These are phyloP conservation scores for Fraxinus latifolia DNA, from an alignment of 305 asterid genomes.

Conservation along the genomic window DNA sequence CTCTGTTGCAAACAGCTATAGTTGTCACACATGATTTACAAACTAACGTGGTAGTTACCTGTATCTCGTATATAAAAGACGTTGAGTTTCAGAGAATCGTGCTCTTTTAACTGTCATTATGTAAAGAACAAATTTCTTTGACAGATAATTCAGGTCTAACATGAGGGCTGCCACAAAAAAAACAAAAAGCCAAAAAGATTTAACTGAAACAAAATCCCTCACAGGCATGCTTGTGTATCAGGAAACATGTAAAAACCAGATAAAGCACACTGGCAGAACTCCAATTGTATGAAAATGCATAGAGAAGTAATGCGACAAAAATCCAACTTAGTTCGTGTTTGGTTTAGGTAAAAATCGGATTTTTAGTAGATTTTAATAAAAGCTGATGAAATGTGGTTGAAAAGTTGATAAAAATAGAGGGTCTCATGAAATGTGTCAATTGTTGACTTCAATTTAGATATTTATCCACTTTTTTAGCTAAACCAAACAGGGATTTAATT, in stretches of 20 bases:
- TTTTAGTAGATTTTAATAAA: neutral
- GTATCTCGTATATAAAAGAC: neutral
- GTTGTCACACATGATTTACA: neutral
- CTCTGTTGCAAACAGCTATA: neutral
- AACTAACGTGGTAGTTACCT: neutral
- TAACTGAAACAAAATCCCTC: neutral
- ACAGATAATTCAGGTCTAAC: neutral
- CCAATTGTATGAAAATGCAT: neutral
- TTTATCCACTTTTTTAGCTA: neutral
- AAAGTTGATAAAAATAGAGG: too few relatives aligned
- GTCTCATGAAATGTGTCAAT: neutral
- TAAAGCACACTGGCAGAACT: neutral
- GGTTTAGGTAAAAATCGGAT: neutral
- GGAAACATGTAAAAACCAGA: neutral
- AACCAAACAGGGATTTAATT: neutral
- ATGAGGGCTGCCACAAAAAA: neutral
- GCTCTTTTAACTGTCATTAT: neutral
- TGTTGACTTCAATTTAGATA: neutral
- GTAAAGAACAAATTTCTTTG: neutral
- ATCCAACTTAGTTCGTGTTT: neutral
- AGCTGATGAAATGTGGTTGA: neutral
- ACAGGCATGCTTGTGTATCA: neutral
- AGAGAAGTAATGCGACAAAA: neutral
- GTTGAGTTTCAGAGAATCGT: too few relatives aligned
- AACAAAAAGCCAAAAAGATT: neutral